Percentiles rank a stretch among this genome's conserved stretches.
phyloP scores from a whole-genome alignment of 441 rosid species.

The Macaranga tanarius region DNA sequence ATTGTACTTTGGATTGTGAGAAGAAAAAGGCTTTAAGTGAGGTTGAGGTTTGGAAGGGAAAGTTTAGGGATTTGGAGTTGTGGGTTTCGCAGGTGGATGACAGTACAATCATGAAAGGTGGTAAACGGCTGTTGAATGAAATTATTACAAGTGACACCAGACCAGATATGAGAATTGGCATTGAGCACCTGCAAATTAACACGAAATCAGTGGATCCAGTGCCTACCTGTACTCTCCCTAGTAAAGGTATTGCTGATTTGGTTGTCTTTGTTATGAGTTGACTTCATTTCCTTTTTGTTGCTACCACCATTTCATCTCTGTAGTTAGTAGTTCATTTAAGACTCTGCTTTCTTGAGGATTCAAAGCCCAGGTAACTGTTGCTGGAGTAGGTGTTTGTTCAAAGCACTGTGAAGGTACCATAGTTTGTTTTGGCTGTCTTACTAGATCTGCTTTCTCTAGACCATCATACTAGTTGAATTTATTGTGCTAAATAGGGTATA shows the following conservation, averaged over 20 bases:
- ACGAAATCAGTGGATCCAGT: conserved; percentile 11
- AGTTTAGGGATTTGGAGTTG: conserved; percentile 45
- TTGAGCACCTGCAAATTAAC: conserved; percentile 8
- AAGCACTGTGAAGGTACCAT: no score
- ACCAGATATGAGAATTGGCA: neutral
- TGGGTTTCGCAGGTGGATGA: conserved; percentile 29
- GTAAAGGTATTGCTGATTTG: conserved; percentile 22
- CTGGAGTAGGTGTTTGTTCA: no score
- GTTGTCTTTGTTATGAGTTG: conserved; percentile 28
- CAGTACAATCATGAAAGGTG: conserved; percentile 12
- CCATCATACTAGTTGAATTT: no score
- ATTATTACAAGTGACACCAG: conserved; percentile 23
- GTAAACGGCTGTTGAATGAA: conserved; percentile 23
- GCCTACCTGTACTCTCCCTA: conserved; percentile 6
- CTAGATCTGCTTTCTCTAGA: no score
- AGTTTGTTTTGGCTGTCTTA: no score
- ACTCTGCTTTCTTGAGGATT: neutral
- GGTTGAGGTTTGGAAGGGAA: conserved; percentile 46
- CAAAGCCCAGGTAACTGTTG: neutral
- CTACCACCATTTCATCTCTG: neutral
- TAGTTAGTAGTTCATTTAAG: neutral
- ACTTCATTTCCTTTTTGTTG: neutral
- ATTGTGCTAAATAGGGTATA: no score
- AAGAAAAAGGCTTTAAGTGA: conserved; percentile 47
- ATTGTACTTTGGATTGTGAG: conserved; percentile 40